These are phyloP conservation scores for Umbelopsis sp. DNA, from an alignment of 192 early-diverging fungal species.

Conservation along the genomic window DNA sequence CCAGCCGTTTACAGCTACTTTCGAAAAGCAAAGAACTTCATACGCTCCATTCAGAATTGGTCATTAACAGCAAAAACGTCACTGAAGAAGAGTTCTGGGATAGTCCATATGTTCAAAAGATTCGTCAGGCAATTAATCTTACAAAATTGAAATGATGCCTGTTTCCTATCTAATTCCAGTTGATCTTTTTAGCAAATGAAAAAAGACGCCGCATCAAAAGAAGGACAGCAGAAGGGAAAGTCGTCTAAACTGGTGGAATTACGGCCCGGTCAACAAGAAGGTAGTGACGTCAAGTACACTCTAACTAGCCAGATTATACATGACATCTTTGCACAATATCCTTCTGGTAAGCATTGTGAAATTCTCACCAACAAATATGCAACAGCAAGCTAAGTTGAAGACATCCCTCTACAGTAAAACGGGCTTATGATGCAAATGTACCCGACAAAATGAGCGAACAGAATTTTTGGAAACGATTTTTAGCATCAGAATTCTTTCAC, in stretches of 20 bases:
- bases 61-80: constrained; percentile 66
- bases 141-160: background rate
- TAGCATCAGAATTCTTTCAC: constrained; percentile 85
- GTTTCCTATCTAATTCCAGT: background rate
- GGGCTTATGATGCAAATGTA: constrained; percentile 81
- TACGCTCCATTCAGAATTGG: constrained; percentile 76
- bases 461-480: constrained; percentile 88
- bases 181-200: constrained; percentile 47
- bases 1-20: constrained; percentile 63
- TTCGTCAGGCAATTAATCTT: constrained; percentile 30
- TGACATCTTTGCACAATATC: constrained; percentile 88
- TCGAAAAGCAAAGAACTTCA: constrained; percentile 68
- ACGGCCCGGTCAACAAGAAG: constrained; percentile 67
- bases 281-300: constrained; percentile 80
- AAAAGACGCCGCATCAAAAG: constrained; percentile 68
- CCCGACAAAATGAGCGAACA: constrained; percentile 71
- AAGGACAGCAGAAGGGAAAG: constrained; percentile 79
- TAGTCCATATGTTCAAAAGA: constrained; percentile 60
- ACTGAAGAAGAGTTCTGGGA: constrained; percentile 96
- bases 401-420: constrained; percentile 59
- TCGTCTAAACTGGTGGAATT: constrained; percentile 74
- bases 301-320: constrained; percentile 90
- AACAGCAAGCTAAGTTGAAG: background rate
- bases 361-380: background rate
- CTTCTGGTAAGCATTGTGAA: constrained; percentile 53